Evolutionary conservation across 129 eudicot genomes (phyloP).

Genomic region (Mikania micrantha): DNA sequence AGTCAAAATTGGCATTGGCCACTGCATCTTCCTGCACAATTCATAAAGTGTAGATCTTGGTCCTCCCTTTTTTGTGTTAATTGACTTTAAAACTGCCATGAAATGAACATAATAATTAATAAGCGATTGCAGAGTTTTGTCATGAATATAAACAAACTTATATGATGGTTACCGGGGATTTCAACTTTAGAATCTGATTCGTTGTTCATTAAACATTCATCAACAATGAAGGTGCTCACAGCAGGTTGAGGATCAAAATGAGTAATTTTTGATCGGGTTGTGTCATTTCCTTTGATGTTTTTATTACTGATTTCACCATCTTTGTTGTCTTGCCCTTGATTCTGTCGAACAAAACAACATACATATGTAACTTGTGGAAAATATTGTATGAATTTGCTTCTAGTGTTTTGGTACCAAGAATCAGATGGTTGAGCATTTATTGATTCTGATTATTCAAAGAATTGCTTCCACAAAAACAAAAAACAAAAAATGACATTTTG

Average conservation of each 20-base stretch:
- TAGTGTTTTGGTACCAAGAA: neutral
- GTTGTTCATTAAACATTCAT: slow-evolving; percentile 4
- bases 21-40: slow-evolving; percentile 70
- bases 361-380: neutral
- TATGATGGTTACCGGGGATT: slow-evolving; percentile 51
- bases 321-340: slow-evolving; percentile 22
- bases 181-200: slow-evolving; percentile 22
- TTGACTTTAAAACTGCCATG: slow-evolving; percentile 50
- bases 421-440: neutral
- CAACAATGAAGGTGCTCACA: slow-evolving; percentile 8
- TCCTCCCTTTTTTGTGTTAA: slow-evolving; percentile 72
- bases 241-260: slow-evolving; percentile 12
- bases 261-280: slow-evolving; percentile 10
- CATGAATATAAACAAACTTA: neutral
- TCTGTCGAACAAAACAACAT: slow-evolving; percentile 33
- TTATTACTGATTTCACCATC: slow-evolving; percentile 8
- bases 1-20: slow-evolving; percentile 77
- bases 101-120: neutral
- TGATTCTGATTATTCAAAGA: neutral
- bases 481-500: neutral
- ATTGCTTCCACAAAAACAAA: neutral
- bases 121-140: neutral
- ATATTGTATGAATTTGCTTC: neutral
- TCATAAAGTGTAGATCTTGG: slow-evolving; percentile 66
- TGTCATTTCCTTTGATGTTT: neutral